Evolutionary conservation across 306 rosid genomes (phyloP).

Genomic region (Vachellia collinsii): DNA sequence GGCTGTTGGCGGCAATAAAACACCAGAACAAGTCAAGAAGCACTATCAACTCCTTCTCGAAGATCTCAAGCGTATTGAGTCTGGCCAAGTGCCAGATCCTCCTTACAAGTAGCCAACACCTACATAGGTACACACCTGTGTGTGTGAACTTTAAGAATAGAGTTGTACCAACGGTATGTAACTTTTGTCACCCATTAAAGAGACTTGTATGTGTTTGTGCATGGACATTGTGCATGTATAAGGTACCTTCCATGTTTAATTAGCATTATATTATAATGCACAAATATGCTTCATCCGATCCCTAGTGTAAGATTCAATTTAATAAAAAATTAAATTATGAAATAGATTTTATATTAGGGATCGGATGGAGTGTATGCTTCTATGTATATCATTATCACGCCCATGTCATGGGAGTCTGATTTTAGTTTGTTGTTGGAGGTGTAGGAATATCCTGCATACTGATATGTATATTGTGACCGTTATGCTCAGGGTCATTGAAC

Average conservation of each 20-base stretch:
- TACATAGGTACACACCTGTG: not conserved
- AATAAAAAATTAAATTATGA: too few relatives aligned
- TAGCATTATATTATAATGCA: not conserved
- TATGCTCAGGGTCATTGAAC: not conserved
- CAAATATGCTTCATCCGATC: too few relatives aligned
- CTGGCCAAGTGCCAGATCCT: constrained; percentile 66
- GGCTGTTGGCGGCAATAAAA: constrained; percentile 63
- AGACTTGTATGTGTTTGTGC: not conserved
- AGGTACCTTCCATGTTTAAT: not conserved
- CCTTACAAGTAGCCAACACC: constrained; percentile 38
- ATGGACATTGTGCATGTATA: not conserved
- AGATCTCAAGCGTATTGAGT: constrained; percentile 68
- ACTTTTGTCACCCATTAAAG: not conserved
- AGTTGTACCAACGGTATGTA: not conserved
- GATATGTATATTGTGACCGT: not conserved
- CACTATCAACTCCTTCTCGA: constrained; percentile 63
- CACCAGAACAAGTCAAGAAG: constrained; percentile 64
- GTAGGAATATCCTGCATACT: not conserved
- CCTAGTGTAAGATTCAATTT: too few relatives aligned
- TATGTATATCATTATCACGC: not conserved
- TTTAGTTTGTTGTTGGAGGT: not conserved
- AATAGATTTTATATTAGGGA: too few relatives aligned
- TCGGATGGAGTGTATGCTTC: too few relatives aligned
- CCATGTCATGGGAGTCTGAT: not conserved
- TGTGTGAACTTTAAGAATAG: not conserved